Conservation (phyloP, 164 flowering plant genomes). For the Aristolochia contorta region DNA sequence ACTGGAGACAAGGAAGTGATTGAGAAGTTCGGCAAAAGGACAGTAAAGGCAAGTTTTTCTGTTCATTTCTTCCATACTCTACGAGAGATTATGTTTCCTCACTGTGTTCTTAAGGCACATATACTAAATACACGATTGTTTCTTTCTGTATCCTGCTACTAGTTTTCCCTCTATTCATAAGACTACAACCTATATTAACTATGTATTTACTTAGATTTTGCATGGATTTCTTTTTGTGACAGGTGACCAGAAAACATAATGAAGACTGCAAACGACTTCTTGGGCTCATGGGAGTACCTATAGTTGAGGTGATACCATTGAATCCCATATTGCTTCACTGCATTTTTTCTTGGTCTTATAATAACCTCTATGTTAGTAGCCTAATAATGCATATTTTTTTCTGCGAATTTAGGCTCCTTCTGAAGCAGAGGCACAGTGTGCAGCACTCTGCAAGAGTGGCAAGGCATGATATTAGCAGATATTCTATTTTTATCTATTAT, state of each 20-base stretch:
- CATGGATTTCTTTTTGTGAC: constrained; percentile 11
- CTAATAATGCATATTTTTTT: not conserved
- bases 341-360: too few species aligned
- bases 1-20: constrained; percentile 79
- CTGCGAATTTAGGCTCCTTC: constrained; percentile 68
- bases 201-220: not conserved
- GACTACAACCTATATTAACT: not conserved
- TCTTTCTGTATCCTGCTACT: too few species aligned
- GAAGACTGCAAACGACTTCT: constrained; percentile 92
- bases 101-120: not conserved
- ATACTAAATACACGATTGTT: too few species aligned
- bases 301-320: constrained; percentile 62
- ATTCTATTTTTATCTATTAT: not conserved
- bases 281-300: constrained; percentile 95
- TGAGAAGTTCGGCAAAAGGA: constrained; percentile 89
- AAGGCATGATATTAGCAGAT: constrained; percentile 35
- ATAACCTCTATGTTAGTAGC: too few species aligned
- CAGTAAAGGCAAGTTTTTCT: constrained; percentile 65
- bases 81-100: not conserved
- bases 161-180: not conserved
- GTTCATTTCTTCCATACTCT: not conserved
- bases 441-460: constrained; percentile 83
- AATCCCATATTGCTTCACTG: not conserved
- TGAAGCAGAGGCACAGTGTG: constrained; percentile 99
- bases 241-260: constrained; percentile 96